Evolutionary conservation across 306 rosid species (phyloP).

Genomic region (Sindora glabra): DNA sequence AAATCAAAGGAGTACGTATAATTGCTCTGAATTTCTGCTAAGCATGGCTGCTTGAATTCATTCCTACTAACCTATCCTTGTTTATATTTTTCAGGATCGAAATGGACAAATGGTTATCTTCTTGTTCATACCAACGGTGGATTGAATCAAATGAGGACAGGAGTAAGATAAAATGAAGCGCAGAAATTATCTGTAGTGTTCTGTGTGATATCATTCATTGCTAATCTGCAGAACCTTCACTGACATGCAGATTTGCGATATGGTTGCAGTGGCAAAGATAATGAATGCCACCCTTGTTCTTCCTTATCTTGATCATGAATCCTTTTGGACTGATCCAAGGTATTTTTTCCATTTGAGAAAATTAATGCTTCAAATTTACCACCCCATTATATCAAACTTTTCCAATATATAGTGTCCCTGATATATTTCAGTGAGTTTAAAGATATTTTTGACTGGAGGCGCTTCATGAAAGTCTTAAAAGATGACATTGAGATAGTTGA

Average conservation of each 20-base stretch:
- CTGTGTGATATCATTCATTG: background rate
- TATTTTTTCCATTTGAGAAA: conserved; percentile 6
- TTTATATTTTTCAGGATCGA: conserved; percentile 27
- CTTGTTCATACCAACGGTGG: conserved; percentile 97
- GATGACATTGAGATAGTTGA: conserved; percentile 71
- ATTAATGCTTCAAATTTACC: background rate
- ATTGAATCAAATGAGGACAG: conserved; percentile 99
- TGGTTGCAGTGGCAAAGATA: conserved; percentile 97
- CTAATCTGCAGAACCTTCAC: conserved; percentile 16
- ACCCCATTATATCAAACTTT: conserved; percentile 6
- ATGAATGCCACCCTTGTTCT: conserved; percentile 94
- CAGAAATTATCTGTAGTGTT: background rate
- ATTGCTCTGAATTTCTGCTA: background rate
- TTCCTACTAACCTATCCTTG: background rate
- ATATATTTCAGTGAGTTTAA: conserved; percentile 74
- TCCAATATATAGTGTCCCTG: conserved; percentile 22
- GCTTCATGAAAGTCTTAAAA: conserved; percentile 63
- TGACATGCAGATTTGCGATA: conserved; percentile 84
- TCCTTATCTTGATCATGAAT: conserved; percentile 89
- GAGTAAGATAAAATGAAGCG: conserved; percentile 50
- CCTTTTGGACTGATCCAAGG: conserved; percentile 99
- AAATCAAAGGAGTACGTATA: conserved; percentile 52
- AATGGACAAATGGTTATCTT: conserved; percentile 78
- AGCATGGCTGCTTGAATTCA: background rate
- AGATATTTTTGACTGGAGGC: conserved; percentile 97